These are phyloP conservation scores for Isoetes engelmannii DNA, from an alignment of 83 land plant genomes.

Conservation along the genomic window DNA sequence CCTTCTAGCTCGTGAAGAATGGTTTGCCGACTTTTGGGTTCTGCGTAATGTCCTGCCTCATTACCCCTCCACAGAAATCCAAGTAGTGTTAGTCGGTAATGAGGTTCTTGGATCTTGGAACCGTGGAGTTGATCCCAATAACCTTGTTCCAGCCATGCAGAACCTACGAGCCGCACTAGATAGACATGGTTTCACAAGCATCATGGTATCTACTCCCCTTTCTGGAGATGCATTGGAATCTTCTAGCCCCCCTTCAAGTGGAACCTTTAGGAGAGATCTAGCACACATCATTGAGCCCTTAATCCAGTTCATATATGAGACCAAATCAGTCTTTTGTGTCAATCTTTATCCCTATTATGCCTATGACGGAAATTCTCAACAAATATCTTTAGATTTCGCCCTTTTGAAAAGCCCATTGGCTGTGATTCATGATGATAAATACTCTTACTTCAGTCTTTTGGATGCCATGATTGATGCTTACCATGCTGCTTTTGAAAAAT, in stretches of 20 bases:
- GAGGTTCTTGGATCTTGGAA: background rate
- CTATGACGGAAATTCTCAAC: background rate
- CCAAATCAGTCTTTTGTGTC: background rate
- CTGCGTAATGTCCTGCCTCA: background rate
- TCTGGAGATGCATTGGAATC: background rate
- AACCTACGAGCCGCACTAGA: background rate
- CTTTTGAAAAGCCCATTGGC: background rate
- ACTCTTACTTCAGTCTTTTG: background rate
- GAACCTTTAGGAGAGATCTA: background rate
- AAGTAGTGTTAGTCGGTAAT: background rate
- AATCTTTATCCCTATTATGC: constrained; percentile 3
- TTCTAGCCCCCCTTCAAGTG: background rate
- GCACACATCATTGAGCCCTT: constrained; percentile 3
- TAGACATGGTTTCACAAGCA: background rate
- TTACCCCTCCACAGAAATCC: background rate
- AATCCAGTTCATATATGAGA: background rate
- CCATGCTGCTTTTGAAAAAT: background rate
- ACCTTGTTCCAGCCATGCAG: constrained; percentile 5
- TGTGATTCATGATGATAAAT: background rate
- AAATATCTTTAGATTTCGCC: constrained; percentile 1
- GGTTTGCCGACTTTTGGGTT: background rate
- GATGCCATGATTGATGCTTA: constrained; percentile 1
- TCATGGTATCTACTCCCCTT: background rate
- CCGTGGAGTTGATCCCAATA: background rate
- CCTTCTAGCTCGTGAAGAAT: background rate